A percentile compares a stretch with the other conserved stretches of the same genome.
phyloP scores from a whole-genome alignment of 306 rosid genomes.

The apple (Malus domestica) region DNA sequence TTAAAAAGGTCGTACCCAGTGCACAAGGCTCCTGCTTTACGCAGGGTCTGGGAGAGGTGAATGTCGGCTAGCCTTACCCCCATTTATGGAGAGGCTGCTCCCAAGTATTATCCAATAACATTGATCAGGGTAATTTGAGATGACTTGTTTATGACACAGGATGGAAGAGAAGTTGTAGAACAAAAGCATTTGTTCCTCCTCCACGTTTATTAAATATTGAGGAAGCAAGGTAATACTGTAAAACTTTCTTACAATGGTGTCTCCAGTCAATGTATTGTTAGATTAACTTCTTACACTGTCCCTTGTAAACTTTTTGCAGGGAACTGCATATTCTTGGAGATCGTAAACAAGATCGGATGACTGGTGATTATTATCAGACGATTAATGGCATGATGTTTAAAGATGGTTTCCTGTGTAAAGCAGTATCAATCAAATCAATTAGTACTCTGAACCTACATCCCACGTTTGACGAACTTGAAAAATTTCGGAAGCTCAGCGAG shows the following conservation, averaged over 20 bases:
- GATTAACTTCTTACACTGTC: neutral
- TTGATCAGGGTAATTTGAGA: neutral
- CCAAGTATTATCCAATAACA: neutral
- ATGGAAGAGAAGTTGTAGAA: conserved; percentile 84
- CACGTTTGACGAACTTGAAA: conserved; percentile 90
- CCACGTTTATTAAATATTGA: conserved; percentile 90
- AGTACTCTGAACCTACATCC: conserved; percentile 75
- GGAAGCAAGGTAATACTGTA: conserved; percentile 70
- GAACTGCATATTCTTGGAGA: conserved; percentile 90
- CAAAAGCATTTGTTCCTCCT: conserved; percentile 97
- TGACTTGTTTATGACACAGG: conserved; percentile 48
- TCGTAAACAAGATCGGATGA: conserved; percentile 76
- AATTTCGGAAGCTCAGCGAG: conserved; percentile 83
- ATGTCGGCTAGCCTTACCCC: too few relatives aligned
- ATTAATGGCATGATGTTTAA: conserved; percentile 90
- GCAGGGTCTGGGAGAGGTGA: too few relatives aligned
- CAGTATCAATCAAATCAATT: conserved; percentile 83
- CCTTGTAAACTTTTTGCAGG: conserved; percentile 36
- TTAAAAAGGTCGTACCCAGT: neutral
- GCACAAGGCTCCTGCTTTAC: too few relatives aligned
- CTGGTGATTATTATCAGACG: conserved; percentile 81
- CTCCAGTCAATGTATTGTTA: conserved; percentile 14
- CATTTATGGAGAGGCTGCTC: too few relatives aligned
- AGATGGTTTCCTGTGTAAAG: conserved; percentile 88
- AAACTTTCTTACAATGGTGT: neutral